Percentiles rank a stretch among this genome's conserved stretches.
Conservation (phyloP, 2,329 filamentous ascomycete genomes). For the Cladosporium austrohemisphaericum region DNA sequence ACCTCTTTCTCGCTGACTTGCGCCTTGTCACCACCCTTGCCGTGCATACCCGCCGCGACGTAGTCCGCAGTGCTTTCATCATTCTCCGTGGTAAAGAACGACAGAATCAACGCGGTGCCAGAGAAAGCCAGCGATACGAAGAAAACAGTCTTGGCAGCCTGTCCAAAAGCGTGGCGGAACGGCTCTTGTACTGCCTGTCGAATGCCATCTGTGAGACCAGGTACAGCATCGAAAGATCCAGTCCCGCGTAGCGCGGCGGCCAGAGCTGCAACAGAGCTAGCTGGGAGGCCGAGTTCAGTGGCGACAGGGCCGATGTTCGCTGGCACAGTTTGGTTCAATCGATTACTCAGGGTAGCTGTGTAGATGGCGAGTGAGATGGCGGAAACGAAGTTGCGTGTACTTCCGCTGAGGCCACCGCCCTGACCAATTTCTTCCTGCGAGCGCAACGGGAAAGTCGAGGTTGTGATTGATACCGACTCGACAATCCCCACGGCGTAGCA, state of each 20-base stretch:
- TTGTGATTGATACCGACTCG: constrained; percentile 25
- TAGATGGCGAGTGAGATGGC: constrained; percentile 25
- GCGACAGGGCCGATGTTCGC: constrained; percentile 22
- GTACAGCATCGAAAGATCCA: constrained; percentile 19
- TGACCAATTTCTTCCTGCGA: constrained; percentile 28
- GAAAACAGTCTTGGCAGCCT: constrained; percentile 24
- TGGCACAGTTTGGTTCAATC: constrained; percentile 20
- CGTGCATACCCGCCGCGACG: constrained; percentile 25
- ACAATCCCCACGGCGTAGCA: constrained; percentile 25
- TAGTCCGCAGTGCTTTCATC: constrained; percentile 25
- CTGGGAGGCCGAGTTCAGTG: constrained; percentile 18
- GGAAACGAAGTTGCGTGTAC: constrained; percentile 24
- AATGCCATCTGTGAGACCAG: constrained; percentile 22
- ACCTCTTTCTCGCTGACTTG: constrained; percentile 5
- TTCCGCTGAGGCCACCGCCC: constrained; percentile 24
- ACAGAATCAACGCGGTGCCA: constrained; percentile 23
- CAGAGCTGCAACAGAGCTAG: constrained; percentile 18
- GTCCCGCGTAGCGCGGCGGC: constrained; percentile 19
- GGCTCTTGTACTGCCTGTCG: constrained; percentile 23
- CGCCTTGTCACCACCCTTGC: constrained; percentile 20
- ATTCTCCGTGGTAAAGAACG: constrained; percentile 26
- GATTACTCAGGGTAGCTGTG: constrained; percentile 24
- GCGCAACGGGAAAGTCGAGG: constrained; percentile 26
- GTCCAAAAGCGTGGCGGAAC: constrained; percentile 21
- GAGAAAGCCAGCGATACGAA: constrained; percentile 25